Conservation (phyloP, 345 rosid genomes). For the Eucalyptus polyanthemos region DNA sequence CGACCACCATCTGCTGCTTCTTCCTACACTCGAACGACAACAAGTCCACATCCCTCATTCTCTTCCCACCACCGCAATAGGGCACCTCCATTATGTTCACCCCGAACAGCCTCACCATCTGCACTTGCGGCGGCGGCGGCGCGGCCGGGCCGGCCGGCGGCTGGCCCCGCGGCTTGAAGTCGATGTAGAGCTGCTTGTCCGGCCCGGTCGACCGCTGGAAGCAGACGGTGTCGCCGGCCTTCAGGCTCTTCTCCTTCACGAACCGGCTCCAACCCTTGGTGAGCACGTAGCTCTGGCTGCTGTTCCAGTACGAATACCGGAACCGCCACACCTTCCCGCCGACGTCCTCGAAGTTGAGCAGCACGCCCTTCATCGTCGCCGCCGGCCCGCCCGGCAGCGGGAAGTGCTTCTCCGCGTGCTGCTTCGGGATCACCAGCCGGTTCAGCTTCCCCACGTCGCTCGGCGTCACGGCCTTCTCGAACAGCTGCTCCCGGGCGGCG, state of each 20-base stretch:
- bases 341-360: conserved; percentile 63
- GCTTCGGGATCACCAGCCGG: conserved; percentile 89
- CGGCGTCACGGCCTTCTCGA: conserved; percentile 82
- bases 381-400: conserved; percentile 16
- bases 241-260: conserved; percentile 72
- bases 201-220: conserved; percentile 72
- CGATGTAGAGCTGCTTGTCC: conserved; percentile 69
- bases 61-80: conserved; percentile 32
- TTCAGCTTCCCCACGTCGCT: conserved; percentile 96
- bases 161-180: conserved; percentile 33
- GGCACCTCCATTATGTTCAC: conserved; percentile 60
- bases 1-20: conserved; percentile 63
- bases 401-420: conserved; percentile 80
- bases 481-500: conserved; percentile 52
- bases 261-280: conserved; percentile 99
- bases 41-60: conserved; percentile 47
- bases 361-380: conserved; percentile 29
- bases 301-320: conserved; percentile 93
- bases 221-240: conserved; percentile 78
- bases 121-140: conserved; percentile 21
- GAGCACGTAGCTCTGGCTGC: conserved; percentile 93
- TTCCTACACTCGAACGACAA: conserved; percentile 43
- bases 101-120: conserved; percentile 70
- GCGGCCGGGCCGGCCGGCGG: background rate
- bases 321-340: conserved; percentile 88